Conservation (phyloP, 176 grass and related monocot species). For the Saccharum officinarum region DNA sequence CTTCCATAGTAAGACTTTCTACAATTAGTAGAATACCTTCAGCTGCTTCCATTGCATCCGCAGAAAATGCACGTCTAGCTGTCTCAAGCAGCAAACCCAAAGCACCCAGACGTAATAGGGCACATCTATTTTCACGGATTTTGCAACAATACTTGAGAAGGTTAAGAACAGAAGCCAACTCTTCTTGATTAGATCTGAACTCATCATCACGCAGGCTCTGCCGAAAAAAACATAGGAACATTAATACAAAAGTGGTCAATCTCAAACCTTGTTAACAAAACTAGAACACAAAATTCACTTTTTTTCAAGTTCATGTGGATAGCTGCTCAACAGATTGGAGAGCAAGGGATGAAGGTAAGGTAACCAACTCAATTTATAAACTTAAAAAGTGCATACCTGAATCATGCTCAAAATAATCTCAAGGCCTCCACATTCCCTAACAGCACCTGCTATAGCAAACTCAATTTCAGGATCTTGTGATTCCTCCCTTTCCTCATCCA, state of each 20-base stretch:
- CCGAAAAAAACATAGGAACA: conserved; percentile 22
- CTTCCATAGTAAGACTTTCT: conserved; percentile 96
- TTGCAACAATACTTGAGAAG: conserved; percentile 97
- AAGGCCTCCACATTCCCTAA: conserved; percentile 93
- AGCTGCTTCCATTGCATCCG: conserved; percentile 92
- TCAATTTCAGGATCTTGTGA: conserved; percentile 97
- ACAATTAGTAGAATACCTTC: conserved; percentile 98
- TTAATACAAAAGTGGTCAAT: not conserved
- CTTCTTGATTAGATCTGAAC: conserved; percentile 85
- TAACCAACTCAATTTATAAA: not conserved
- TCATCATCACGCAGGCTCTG: conserved; percentile 84
- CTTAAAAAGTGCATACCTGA: conserved; percentile 56
- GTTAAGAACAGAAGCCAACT: conserved; percentile 82
- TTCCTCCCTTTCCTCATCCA: conserved; percentile 99
- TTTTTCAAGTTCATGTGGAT: conserved; percentile 19
- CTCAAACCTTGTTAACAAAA: not conserved
- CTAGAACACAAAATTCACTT: not conserved
- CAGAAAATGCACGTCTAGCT: conserved; percentile 84
- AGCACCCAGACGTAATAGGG: conserved; percentile 73
- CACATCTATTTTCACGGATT: conserved; percentile 89
- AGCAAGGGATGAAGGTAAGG: not conserved
- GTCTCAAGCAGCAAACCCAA: conserved; percentile 86
- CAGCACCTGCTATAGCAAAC: conserved; percentile 93
- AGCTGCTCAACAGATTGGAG: not conserved
- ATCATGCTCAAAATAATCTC: conserved; percentile 98